phyloP scores from a whole-genome alignment of 495 filamentous ascomycete genomes.

The Aspergillus taichungensis region DNA sequence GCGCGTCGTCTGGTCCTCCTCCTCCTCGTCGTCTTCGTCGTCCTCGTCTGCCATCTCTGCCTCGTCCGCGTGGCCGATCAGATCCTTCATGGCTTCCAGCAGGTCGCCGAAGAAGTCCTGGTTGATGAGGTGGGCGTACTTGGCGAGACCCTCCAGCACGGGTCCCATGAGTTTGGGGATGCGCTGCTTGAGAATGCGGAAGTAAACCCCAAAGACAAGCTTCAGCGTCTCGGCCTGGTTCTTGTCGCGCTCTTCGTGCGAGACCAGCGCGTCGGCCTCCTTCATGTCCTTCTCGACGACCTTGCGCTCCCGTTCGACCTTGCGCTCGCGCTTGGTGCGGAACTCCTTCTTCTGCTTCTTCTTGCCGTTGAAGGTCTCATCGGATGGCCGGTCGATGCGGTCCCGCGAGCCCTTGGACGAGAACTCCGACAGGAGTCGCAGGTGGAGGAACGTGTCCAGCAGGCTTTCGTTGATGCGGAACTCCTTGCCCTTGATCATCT shows the following conservation, averaged over 20 bases:
- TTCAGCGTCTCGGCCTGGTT: slow-evolving; percentile 93
- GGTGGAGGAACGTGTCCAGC: slow-evolving; percentile 82
- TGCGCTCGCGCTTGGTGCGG: slow-evolving; percentile 65
- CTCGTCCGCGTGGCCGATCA: slow-evolving; percentile 61
- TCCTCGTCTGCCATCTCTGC: slow-evolving; percentile 40
- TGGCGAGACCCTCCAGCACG: slow-evolving; percentile 82
- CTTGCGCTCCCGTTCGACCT: slow-evolving; percentile 73
- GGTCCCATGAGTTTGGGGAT: slow-evolving; percentile 77
- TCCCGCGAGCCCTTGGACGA: slow-evolving; percentile 70
- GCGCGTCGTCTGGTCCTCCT: slow-evolving; percentile 34
- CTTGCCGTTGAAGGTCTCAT: slow-evolving; percentile 40
- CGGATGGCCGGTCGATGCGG: slow-evolving; percentile 52
- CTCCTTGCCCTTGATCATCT: slow-evolving; percentile 84
- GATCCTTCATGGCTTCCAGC: slow-evolving; percentile 84
- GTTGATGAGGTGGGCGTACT: slow-evolving; percentile 93
- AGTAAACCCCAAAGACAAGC: slow-evolving; percentile 89
- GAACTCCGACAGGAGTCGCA: slow-evolving; percentile 83
- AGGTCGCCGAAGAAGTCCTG: slow-evolving; percentile 97
- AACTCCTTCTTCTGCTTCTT: slow-evolving; percentile 72
- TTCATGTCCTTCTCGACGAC: slow-evolving; percentile 86
- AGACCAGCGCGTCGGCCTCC: slow-evolving; percentile 81
- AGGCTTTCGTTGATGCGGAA: slow-evolving; percentile 77
- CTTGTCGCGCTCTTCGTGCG: slow-evolving; percentile 81
- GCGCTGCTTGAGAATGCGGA: slow-evolving; percentile 81
- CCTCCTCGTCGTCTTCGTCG: slow-evolving; percentile 36